Conservation (phyloP, 2,329 filamentous ascomycete genomes). For the Xylariomycetidae sp. region DNA sequence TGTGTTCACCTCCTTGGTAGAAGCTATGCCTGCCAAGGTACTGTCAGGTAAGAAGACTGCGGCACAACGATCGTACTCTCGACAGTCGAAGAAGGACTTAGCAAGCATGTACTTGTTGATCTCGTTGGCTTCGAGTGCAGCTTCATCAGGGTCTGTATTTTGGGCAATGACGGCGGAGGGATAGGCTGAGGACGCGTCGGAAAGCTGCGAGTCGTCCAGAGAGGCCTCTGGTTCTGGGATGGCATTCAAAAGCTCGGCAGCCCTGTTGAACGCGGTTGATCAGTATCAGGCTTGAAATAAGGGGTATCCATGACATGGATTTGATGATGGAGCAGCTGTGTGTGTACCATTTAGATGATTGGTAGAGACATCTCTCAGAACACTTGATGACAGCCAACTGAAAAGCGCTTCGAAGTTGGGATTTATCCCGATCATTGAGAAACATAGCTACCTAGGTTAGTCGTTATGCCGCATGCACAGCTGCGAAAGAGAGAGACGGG, state of each 20-base stretch:
- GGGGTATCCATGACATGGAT: no score
- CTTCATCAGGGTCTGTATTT: slow-evolving; percentile 67
- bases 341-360: slow-evolving; percentile 87
- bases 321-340: background rate
- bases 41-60: slow-evolving; percentile 81
- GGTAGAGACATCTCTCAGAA: slow-evolving; percentile 91
- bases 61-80: slow-evolving; percentile 90
- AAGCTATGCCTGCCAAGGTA: slow-evolving; percentile 63
- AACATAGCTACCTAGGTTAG: no score
- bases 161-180: slow-evolving; percentile 45
- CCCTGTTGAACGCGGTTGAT: no score
- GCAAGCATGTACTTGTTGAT: slow-evolving; percentile 81
- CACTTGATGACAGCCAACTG: slow-evolving; percentile 86
- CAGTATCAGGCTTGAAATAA: no score
- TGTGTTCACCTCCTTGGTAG: slow-evolving; percentile 38
- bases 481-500: no score
- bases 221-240: slow-evolving; percentile 52
- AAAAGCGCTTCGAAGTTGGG: slow-evolving; percentile 67
- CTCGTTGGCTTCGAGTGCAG: slow-evolving; percentile 71
- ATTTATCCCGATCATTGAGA: slow-evolving; percentile 51
- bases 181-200: slow-evolving; percentile 35
- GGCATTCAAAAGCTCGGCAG: slow-evolving; percentile 86
- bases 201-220: slow-evolving; percentile 23
- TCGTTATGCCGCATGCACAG: no score
- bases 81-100: slow-evolving; percentile 91